These are phyloP conservation scores for Phlebiopsis flavidoalba DNA, from an alignment of 768 basidiomycete species.

Conservation along the genomic window DNA sequence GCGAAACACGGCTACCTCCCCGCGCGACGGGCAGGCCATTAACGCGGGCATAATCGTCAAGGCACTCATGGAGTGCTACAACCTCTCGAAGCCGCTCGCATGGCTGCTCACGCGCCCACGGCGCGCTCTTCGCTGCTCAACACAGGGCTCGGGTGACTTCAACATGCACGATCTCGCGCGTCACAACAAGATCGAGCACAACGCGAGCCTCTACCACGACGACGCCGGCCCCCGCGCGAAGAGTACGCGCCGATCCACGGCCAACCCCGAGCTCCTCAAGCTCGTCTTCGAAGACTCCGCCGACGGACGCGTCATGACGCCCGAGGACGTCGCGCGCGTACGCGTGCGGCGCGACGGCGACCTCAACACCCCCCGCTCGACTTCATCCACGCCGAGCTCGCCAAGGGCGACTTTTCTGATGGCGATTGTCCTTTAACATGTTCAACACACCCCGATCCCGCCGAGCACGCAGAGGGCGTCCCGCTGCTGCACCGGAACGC, in stretches of 20 bases:
- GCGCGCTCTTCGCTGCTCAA: conserved; percentile 13
- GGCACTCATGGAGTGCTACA: conserved; percentile 18
- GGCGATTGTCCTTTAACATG: too few relatives aligned
- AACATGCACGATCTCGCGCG: conserved; percentile 21
- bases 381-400: conserved; percentile 50
- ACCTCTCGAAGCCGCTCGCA: conserved; percentile 21
- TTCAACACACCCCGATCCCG: conserved; percentile 9
- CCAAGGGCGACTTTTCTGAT: conserved; percentile 55
- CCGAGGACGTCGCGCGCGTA: conserved; percentile 40
- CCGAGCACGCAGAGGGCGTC: conserved; percentile 3
- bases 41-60: conserved; percentile 13
- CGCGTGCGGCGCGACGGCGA: conserved; percentile 49
- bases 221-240: conserved; percentile 15
- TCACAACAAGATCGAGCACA: conserved; percentile 25
- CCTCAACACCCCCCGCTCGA: conserved; percentile 31
- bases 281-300: conserved; percentile 7
- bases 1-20: conserved; percentile 53
- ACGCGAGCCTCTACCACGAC: conserved; percentile 23
- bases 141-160: conserved; percentile 8
- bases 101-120: conserved; percentile 13
- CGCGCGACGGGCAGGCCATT: conserved; percentile 19
- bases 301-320: conserved; percentile 9
- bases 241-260: conserved; percentile 15
- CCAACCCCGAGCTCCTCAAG: conserved; percentile 14
- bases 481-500: background rate